Conservation (phyloP, 495 filamentous ascomycete genomes). For the Immersiella caudata region DNA sequence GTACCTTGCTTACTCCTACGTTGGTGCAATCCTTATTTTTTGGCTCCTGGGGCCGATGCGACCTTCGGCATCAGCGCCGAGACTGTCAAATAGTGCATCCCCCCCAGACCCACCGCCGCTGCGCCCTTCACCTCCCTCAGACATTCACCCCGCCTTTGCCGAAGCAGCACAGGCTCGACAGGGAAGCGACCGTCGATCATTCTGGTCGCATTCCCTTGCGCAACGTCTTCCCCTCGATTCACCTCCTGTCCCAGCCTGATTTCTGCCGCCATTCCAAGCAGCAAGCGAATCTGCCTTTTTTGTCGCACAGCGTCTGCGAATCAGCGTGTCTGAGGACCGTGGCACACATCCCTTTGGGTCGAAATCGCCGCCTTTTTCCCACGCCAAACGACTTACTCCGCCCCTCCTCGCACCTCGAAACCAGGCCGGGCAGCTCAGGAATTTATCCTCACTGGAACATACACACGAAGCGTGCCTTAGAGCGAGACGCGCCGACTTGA, state of each 20-base stretch:
- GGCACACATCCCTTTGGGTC: background rate
- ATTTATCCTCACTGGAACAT: constrained; percentile 1
- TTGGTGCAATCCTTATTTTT: background rate
- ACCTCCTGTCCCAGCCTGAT: background rate
- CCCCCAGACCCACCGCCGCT: constrained; percentile 13
- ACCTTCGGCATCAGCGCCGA: background rate
- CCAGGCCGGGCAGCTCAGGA: background rate
- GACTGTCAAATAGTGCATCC: constrained; percentile 19
- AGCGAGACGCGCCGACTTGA: background rate
- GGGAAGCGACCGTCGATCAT: constrained; percentile 21
- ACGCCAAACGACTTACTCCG: constrained; percentile 5
- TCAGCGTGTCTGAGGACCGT: background rate
- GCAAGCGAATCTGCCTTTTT: constrained; percentile 2
- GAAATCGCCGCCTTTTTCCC: background rate
- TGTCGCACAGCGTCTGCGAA: constrained; percentile 12
- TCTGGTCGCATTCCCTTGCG: constrained; percentile 21
- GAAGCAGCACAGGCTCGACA: constrained; percentile 14
- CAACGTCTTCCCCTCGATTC: constrained; percentile 7
- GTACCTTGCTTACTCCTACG: constrained; percentile 13
- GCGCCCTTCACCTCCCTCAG: constrained; percentile 14
- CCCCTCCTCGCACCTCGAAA: background rate
- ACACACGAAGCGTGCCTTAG: constrained; percentile 10
- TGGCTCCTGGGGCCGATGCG: background rate
- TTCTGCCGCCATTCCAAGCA: constrained; percentile 16
- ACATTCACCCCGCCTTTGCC: constrained; percentile 15